Evolutionary conservation across 1,139 yeast genomes (phyloP), one percentile per base, ranked within the genome.

Genomic region (Hemisphaericaspora xylofermentans): DNA sequence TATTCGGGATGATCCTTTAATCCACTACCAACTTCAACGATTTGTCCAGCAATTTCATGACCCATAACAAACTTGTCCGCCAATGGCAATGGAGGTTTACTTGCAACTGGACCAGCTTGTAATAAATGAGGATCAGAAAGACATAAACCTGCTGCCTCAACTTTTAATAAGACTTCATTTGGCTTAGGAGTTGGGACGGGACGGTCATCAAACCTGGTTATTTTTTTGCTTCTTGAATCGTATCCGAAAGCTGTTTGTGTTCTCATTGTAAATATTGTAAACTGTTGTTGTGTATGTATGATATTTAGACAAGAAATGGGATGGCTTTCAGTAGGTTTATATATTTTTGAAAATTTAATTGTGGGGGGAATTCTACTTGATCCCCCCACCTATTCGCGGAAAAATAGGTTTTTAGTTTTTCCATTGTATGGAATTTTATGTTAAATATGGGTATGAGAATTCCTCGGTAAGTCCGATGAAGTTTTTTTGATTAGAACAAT

Each of bases 121-220:
- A 76, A 54, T 17, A 74, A 60, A 49, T 75, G 79, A 16, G 74
- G 62, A 51, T 77, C 82, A 42, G 78, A 71, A 49, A 66, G 68
- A 54, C 82, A 77, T 44, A 77, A 61, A 2, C 82, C 82, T 1
- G 77, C 77, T 0, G 78, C 80, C 44, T 73, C 74, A 25, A 77
- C 59, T 51, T 75, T 72, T 36, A 77, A 55, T 15, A 77, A 58
- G 1, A 75, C 63, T 41, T 74, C 67, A 31, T 54, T 57, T 22
- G 57, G 53, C 3, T 54, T 57, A 0, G 80, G 78, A 24, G 48
- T 48, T 3, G 65, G 63, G 10, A 75, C 72, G 3, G 77, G 72
- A 35, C 62, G 39, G 41, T 63, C 34, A 12, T 53, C 53, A 41
- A 54, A 64, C 43, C 50, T 52, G 31, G 52, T 55, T n/a, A 64